Base-by-base conservation (phyloP, 2,329 filamentous ascomycete genomes). In the Kalaharituber pfeilii region DNA sequence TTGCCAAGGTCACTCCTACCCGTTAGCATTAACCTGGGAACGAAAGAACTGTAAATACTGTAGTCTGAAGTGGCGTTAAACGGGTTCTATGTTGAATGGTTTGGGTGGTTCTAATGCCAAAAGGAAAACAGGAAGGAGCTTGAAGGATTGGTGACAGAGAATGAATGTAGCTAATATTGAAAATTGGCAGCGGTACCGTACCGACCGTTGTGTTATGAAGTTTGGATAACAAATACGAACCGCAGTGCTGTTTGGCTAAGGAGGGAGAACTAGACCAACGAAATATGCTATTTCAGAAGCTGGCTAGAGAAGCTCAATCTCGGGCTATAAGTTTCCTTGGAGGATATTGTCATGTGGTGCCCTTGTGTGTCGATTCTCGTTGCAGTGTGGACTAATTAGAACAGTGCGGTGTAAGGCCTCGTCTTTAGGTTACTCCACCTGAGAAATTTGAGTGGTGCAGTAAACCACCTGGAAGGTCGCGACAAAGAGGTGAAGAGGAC, bases 231-330 rank as follows among this genome's bases (percentile, higher is more conserved):
- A 13, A 36, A 2, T 36, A 6, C 33, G 33, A 39, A 36, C 13
- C 33, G 4, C 8, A 45, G 20, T n/a, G 51, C 28, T 27, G 51
- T 25, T 26, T 27, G 27, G 20, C 27, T 15, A 29, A 53, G 52
- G 39, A 49, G 39, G 52, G 36, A 44, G 49, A 49, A 42, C 36
- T 53, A 44, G 52, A 42, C 47, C 45, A 25, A 44, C 15, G 27
- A 29, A 51, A 28, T 51, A 29, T 18, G 49, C 29, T 28, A 51
- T 30, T 51, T 25, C 49, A 51, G 33, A 15, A 18, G 33, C 20
- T 39, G 33, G 33, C 33, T 39, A 18, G 33, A 39, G 15, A 39
- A 3, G 13, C 20, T 39, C 20, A 39, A 13, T 18, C 33, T 18
- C 15, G 33, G 15, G 33, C 33, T 13, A 39, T 18, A 3, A 2